phyloP scores from a whole-genome alignment of 1,284 basidiomycete genomes.

The Naganishia albida region DNA sequence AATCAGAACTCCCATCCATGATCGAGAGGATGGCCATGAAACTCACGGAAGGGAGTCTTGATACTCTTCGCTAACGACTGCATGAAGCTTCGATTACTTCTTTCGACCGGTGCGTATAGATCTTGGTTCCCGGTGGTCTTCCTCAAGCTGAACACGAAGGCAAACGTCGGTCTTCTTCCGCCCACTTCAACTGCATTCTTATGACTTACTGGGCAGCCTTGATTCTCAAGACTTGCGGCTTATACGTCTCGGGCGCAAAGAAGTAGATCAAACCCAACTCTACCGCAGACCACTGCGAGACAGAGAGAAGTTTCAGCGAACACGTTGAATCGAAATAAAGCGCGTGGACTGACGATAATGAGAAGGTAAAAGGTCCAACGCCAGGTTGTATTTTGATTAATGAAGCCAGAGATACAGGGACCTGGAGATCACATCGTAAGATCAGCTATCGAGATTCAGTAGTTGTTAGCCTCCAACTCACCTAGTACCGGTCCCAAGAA shows the following conservation, averaged over 20 bases:
- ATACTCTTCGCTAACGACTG: conserved; percentile 61
- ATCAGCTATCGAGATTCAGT: too few species aligned
- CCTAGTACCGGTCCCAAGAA: conserved; percentile 75
- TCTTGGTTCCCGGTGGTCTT: conserved; percentile 58
- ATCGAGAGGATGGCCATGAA: too few species aligned
- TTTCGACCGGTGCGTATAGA: conserved; percentile 64
- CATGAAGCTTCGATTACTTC: conserved; percentile 55
- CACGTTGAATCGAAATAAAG: neutral
- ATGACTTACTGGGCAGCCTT: conserved; percentile 57
- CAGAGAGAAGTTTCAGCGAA: conserved; percentile 21
- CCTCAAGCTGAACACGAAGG: conserved; percentile 53
- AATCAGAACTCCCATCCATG: conserved; percentile 3
- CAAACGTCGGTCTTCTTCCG: neutral
- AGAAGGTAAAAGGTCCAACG: conserved; percentile 74
- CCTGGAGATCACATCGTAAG: too few species aligned
- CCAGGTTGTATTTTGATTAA: conserved; percentile 65
- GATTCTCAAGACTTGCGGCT: conserved; percentile 63
- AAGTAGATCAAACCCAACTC: conserved; percentile 49
- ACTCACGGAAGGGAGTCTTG: conserved; percentile 71
- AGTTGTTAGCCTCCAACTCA: too few species aligned
- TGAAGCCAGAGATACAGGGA: conserved; percentile 58
- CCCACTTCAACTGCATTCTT: neutral
- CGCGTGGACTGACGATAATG: conserved; percentile 53
- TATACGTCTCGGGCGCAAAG: conserved; percentile 75
- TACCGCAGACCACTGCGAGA: conserved; percentile 50